Percentiles rank a stretch among this genome's conserved stretches.
These are phyloP conservation scores for Lentinula detonsa DNA, from an alignment of 768 basidiomycete genomes.

Conservation along the genomic window DNA sequence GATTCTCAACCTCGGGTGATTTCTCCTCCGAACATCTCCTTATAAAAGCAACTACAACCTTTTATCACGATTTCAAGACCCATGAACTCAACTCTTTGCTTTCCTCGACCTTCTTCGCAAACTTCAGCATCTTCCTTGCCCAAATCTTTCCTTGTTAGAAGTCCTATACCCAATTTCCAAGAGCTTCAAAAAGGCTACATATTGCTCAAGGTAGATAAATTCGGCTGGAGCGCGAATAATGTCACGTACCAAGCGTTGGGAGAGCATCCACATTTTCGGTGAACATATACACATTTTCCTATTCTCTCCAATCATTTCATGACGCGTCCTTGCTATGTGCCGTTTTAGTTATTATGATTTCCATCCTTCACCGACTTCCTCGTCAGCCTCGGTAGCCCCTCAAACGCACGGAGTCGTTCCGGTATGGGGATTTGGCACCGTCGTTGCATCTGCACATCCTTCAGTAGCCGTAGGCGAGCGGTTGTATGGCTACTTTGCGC, in stretches of 20 bases:
- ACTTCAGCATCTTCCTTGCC: not conserved
- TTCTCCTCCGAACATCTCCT: not conserved
- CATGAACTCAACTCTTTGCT: not conserved
- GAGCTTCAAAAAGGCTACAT: conserved; percentile 38
- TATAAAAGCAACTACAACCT: not conserved
- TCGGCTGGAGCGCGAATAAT: conserved; percentile 71
- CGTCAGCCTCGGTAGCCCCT: conserved; percentile 26
- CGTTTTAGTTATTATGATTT: conserved; percentile 61
- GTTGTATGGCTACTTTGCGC: conserved; percentile 61
- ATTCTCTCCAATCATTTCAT: not conserved
- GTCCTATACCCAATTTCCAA: conserved; percentile 8
- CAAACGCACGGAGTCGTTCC: conserved; percentile 59
- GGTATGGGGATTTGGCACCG: conserved; percentile 68
- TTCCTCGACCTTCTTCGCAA: not conserved
- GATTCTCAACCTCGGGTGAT: not conserved
- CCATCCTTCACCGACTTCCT: conserved; percentile 37
- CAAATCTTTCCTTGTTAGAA: conserved; percentile 20
- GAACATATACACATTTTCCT: not conserved
- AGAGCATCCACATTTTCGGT: conserved; percentile 48
- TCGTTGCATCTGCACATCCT: conserved; percentile 42
- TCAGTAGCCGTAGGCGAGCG: conserved; percentile 49
- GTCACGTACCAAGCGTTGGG: conserved; percentile 57
- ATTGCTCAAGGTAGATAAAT: conserved; percentile 53
- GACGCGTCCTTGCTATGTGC: not conserved
- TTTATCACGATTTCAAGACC: not conserved